Evolutionary conservation across 805 yeast genomes (phyloP).

Genomic region (Zygotorulaspora florentina): DNA sequence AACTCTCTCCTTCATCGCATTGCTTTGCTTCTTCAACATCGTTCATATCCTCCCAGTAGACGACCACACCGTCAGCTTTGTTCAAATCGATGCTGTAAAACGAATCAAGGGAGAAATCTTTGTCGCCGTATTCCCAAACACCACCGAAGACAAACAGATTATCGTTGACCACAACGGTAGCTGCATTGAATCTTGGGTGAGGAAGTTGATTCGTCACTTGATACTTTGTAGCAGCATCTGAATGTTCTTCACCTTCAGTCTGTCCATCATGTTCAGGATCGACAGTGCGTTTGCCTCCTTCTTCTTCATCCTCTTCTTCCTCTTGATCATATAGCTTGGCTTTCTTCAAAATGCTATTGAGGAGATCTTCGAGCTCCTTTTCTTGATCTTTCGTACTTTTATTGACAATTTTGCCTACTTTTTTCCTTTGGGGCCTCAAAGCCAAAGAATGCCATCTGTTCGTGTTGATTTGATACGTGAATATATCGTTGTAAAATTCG

Average conservation of each 20-base stretch:
- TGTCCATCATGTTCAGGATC: constrained; percentile 34
- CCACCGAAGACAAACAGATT: constrained; percentile 84
- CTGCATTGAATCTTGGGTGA: constrained; percentile 83
- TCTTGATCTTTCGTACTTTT: constrained; percentile 51
- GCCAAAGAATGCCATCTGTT: constrained; percentile 83
- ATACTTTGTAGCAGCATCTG: constrained; percentile 35
- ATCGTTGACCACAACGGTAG: constrained; percentile 83
- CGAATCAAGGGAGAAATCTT: constrained; percentile 78
- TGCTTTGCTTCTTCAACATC: constrained; percentile 46
- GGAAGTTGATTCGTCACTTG: constrained; percentile 66
- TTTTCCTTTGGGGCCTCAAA: constrained; percentile 54
- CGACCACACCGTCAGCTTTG: constrained; percentile 80
- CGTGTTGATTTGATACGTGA: constrained; percentile 76
- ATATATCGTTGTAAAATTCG: constrained; percentile 72
- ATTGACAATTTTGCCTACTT: constrained; percentile 47
- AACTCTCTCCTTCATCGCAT: constrained; percentile 55
- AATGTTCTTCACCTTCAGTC: constrained; percentile 36
- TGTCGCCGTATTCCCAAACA: constrained; percentile 82
- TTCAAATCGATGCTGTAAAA: constrained; percentile 83
- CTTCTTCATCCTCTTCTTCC: constrained; percentile 37
- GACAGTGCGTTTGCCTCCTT: constrained; percentile 37
- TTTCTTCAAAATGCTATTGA: constrained; percentile 67
- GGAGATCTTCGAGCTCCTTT: constrained; percentile 74
- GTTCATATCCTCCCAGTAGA: constrained; percentile 82
- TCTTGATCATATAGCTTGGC: constrained; percentile 63